A percentile compares a stretch with the other conserved stretches of the same genome.
Evolutionary conservation across 1,284 basidiomycete species (phyloP).

Genomic region (Boletus semigastroideus): DNA sequence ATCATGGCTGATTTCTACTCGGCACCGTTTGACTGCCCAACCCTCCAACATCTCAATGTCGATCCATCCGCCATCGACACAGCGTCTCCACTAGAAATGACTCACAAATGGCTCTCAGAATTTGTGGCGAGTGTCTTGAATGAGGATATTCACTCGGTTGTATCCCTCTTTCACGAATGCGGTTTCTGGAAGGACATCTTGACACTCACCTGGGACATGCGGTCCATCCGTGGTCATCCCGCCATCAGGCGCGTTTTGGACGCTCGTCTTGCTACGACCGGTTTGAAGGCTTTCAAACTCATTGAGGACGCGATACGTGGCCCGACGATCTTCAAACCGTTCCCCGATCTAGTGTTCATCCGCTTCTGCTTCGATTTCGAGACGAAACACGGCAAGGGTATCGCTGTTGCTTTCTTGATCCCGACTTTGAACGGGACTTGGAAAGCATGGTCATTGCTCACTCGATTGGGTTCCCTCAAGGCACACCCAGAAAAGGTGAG

Average conservation of each 20-base stretch:
- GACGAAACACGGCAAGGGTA: constrained; percentile 25
- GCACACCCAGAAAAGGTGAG: constrained; percentile 39
- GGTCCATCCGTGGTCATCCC: constrained; percentile 22
- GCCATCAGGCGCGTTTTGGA: constrained; percentile 21
- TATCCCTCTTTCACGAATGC: constrained; percentile 20
- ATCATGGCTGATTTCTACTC: neutral
- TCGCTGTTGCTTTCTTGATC: constrained; percentile 19
- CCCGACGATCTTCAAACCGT: constrained; percentile 21
- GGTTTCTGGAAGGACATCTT: constrained; percentile 32
- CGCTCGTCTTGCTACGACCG: constrained; percentile 22
- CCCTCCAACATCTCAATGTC: constrained; percentile 20
- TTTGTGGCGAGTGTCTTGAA: constrained; percentile 26
- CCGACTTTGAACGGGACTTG: constrained; percentile 17
- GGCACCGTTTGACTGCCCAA: constrained; percentile 21
- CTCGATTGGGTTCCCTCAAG: constrained; percentile 47
- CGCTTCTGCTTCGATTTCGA: constrained; percentile 26
- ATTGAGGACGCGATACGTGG: constrained; percentile 12
- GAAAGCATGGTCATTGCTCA: constrained; percentile 38
- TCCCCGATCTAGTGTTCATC: constrained; percentile 18
- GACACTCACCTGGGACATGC: constrained; percentile 31
- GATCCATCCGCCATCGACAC: constrained; percentile 8
- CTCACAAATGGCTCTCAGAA: constrained; percentile 26
- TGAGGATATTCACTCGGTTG: constrained; percentile 17
- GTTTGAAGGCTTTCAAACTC: constrained; percentile 25
- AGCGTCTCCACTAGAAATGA: constrained; percentile 12